Percentiles rank a stretch among this genome's conserved stretches.
phyloP scores from a whole-genome alignment of 306 rosid genomes.

The Betula pendula region DNA sequence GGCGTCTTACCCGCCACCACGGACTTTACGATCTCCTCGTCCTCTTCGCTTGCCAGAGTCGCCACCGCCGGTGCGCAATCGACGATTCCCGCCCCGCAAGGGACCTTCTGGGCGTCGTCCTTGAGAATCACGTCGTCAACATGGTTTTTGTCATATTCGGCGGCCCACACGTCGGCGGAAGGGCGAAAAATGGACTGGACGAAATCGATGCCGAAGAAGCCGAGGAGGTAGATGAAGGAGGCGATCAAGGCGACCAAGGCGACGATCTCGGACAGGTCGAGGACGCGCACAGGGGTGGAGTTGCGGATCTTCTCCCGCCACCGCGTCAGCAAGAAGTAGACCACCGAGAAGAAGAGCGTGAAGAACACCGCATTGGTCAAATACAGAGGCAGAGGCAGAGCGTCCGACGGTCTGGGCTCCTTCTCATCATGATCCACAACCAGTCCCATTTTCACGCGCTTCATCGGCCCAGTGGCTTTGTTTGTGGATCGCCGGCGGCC shows the following conservation, averaged over 20 bases:
- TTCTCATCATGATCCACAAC: slow-evolving; percentile 17
- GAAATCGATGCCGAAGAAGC: slow-evolving; percentile 81
- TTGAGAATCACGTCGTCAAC: slow-evolving; percentile 30
- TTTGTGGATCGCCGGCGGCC: slow-evolving; percentile 49
- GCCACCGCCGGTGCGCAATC: slow-evolving; percentile 31
- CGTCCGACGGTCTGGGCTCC: slow-evolving; percentile 35
- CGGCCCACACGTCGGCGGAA: slow-evolving; percentile 47
- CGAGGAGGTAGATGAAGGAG: slow-evolving; percentile 70
- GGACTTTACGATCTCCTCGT: slow-evolving; percentile 55
- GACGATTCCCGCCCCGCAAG: slow-evolving; percentile 51
- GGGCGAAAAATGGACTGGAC: slow-evolving; percentile 67
- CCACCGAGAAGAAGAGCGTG: slow-evolving; percentile 73
- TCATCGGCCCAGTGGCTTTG: slow-evolving; percentile 21
- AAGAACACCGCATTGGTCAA: slow-evolving; percentile 67
- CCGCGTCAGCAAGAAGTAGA: slow-evolving; percentile 69
- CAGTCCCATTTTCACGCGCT: slow-evolving; percentile 18
- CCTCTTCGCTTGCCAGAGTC: slow-evolving; percentile 40
- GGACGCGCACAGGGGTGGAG: slow-evolving; percentile 73
- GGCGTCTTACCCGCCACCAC: slow-evolving; percentile 62
- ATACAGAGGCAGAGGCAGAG: slow-evolving; percentile 47
- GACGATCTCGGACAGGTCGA: slow-evolving; percentile 61
- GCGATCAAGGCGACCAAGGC: slow-evolving; percentile 65
- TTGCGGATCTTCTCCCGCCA: slow-evolving; percentile 92
- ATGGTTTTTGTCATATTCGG: slow-evolving; percentile 40
- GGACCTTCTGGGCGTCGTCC: slow-evolving; percentile 45